Conservation (phyloP, 768 basidiomycete species). For the Collybia nuda region DNA sequence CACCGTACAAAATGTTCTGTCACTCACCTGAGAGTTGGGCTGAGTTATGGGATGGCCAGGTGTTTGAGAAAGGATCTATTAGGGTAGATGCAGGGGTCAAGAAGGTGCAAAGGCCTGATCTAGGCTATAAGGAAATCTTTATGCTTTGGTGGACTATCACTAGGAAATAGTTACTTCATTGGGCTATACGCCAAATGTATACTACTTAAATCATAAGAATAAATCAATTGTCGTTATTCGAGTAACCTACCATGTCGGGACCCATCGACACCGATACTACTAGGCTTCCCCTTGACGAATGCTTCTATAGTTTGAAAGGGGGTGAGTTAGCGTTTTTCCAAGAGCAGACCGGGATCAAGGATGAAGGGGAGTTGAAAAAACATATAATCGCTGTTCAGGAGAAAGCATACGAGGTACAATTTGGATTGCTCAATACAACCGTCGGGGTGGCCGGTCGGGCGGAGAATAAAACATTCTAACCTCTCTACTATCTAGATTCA, state of each 20-base stretch:
- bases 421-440: neutral
- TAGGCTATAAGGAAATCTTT: neutral
- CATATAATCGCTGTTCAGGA: conserved; percentile 38
- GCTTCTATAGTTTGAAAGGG: conserved; percentile 21
- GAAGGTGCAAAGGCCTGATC: conserved; percentile 11
- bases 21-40: conserved; percentile 36
- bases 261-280: neutral
- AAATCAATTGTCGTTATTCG: too few species aligned
- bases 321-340: conserved; percentile 35
- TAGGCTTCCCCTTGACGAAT: conserved; percentile 18
- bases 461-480: neutral
- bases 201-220: too few species aligned
- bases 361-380: conserved; percentile 34
- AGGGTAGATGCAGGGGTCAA: conserved; percentile 24
- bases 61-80: conserved; percentile 31
- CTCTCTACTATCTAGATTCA: conserved; percentile 20
- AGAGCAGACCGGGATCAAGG: conserved; percentile 31
- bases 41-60: conserved; percentile 31
- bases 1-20: conserved; percentile 23
- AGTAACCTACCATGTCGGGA: too few species aligned
- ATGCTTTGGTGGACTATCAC: neutral
- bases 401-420: conserved; percentile 25
- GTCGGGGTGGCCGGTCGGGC: neutral
- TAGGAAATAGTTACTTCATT: too few species aligned
- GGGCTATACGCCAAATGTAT: too few species aligned